Percentiles rank a stretch among this genome's conserved stretches.
Evolutionary conservation across 495 filamentous ascomycete genomes (phyloP).

Genomic region (Pseudotulostoma volvatum): DNA sequence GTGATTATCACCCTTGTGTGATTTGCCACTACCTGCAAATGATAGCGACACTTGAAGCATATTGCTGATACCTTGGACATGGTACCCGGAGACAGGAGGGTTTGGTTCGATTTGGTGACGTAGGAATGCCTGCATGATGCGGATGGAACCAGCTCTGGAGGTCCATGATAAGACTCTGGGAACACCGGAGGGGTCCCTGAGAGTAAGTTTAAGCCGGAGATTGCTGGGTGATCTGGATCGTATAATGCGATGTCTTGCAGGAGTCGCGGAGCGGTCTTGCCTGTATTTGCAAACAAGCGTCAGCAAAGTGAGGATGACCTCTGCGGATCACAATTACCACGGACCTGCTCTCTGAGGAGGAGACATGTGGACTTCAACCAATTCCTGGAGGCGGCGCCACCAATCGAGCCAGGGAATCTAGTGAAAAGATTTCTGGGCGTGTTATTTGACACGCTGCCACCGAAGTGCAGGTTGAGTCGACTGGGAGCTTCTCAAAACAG

Average conservation of each 20-base stretch:
- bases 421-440: background rate
- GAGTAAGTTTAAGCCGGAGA: slow-evolving; percentile 36
- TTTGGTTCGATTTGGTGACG: slow-evolving; percentile 37
- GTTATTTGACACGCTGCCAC: background rate
- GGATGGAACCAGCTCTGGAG: slow-evolving; percentile 18
- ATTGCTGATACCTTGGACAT: slow-evolving; percentile 26
- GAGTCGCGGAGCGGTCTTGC: slow-evolving; percentile 47
- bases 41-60: slow-evolving; percentile 40
- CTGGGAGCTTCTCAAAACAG: background rate
- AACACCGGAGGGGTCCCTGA: slow-evolving; percentile 33
- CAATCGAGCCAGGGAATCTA: slow-evolving; percentile 4
- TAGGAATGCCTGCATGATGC: slow-evolving; percentile 39
- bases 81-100: slow-evolving; percentile 22
- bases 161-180: slow-evolving; percentile 15
- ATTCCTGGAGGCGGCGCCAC: no score
- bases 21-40: slow-evolving; percentile 35
- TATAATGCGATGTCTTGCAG: slow-evolving; percentile 39
- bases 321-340: slow-evolving; percentile 6
- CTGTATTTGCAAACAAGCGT: slow-evolving; percentile 15
- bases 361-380: slow-evolving; percentile 17
- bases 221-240: slow-evolving; percentile 34
- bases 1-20: slow-evolving; percentile 16
- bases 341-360: slow-evolving; percentile 21
- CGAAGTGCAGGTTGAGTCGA: background rate
- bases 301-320: slow-evolving; percentile 5